Base-by-base conservation (phyloP, 257 asterid genomes). In the Fraxinus pennsylvanica region DNA sequence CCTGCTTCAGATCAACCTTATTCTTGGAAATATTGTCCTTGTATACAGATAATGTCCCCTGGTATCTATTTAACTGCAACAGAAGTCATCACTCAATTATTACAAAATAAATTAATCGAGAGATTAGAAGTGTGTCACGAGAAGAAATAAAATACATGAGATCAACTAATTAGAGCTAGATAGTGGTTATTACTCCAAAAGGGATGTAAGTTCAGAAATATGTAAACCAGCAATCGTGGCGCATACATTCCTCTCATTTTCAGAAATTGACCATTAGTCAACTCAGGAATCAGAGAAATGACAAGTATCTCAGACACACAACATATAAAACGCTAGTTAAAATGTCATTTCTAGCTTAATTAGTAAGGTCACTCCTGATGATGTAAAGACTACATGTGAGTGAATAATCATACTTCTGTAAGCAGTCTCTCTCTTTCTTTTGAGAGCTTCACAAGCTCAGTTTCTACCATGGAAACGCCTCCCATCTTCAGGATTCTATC, bases 381-480 rank as follows among this genome's bases (percentile, higher is more conserved):
- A 63, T 25, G 69, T 59, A 12, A 63, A 63, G n/a, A 25, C 15
- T 19, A 27, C 30, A 63, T 59, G 21, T 32, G 29, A 81, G 41
- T 78, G 75, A 83, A 36, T 25, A 5, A 72, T 76, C 85, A 66
- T 86, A 96, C 99, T 96, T 93, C 97, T 13, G 95, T 93, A 43
- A 96, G 95, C 81, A 89, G 92, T 80, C 90, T 81, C 85, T 96
- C 98, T 50, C 96, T 88, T 85, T 90, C 98, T 86, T 87, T 89
- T 14, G 90, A 84, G 74, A 85, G 89, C 85, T 89, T 92, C 63
- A 67, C 84, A 81, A 80, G 89, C 90, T 87, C 85, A 29, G 98
- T 83, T 84, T 90, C 92, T 70, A 77, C 81, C 78, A 90, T 84
- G 75, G 97, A 84, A 74, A 89, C 67, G 68, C 99, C 94, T 74